Conservation (phyloP, 805 yeast species). For the Sungouiella blattae region DNA sequence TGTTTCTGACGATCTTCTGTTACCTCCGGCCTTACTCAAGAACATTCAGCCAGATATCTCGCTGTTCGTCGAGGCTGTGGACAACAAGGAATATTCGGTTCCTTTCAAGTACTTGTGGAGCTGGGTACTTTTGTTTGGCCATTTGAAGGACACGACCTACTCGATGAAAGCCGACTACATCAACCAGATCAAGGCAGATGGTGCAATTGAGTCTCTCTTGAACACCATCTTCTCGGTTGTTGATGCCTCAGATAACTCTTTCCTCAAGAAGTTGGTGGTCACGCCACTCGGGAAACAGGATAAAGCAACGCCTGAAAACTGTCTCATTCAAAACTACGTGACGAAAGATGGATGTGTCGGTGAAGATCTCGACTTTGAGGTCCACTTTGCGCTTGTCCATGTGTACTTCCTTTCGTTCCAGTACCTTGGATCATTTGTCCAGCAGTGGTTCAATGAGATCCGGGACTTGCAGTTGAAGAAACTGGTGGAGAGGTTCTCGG, state of each 20-base stretch:
- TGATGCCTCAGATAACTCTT: constrained; percentile 30
- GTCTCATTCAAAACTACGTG: constrained; percentile 20
- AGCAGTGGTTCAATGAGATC: constrained; percentile 67
- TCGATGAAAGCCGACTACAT: constrained; percentile 60
- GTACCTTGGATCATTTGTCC: constrained; percentile 54
- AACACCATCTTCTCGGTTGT: constrained; percentile 58
- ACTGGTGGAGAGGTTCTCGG: constrained; percentile 60
- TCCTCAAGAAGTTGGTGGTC: constrained; percentile 16
- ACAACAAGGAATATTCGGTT: constrained; percentile 7
- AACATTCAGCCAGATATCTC: constrained; percentile 17
- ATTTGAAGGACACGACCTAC: constrained; percentile 63
- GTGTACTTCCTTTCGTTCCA: constrained; percentile 48
- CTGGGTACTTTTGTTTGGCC: constrained; percentile 62
- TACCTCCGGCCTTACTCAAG: constrained; percentile 42
- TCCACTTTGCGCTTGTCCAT: constrained; percentile 43
- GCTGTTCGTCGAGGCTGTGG: constrained; percentile 19
- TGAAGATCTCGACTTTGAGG: constrained; percentile 27
- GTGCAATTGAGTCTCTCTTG: constrained; percentile 48
- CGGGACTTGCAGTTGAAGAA: constrained; percentile 63
- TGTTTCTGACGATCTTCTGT: constrained; percentile 17
- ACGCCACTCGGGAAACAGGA: constrained; percentile 13
- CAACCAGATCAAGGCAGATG: constrained; percentile 46
- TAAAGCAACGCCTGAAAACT: constrained; percentile 12
- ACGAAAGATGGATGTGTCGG: constrained; percentile 19
- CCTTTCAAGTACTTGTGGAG: constrained; percentile 50